phyloP scores from a whole-genome alignment of 225 moss, liverwort and hornwort species.

The Neckera pumila region DNA sequence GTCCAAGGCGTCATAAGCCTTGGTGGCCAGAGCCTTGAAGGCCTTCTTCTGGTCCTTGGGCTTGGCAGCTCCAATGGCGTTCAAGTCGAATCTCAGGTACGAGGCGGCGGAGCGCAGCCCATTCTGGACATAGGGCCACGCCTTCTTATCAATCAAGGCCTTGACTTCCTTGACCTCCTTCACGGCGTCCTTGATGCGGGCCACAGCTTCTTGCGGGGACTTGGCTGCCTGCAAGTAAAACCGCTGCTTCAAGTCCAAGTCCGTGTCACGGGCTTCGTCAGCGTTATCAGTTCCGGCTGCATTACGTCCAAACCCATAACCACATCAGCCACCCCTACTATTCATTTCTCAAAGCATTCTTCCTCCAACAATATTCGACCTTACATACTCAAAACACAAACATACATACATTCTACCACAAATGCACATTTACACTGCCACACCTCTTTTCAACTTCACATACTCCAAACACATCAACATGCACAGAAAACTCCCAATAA shows the following conservation, averaged over 20 bases:
- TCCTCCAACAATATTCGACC: neutral
- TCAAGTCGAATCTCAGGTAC: constrained; percentile 61
- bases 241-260: constrained; percentile 45
- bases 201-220: constrained; percentile 10
- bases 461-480: neutral
- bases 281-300: constrained; percentile 88
- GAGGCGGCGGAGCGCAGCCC: constrained; percentile 62
- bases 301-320: neutral
- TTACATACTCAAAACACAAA: neutral
- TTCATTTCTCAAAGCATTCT: neutral
- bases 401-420: neutral
- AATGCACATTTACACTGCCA: neutral
- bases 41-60: constrained; percentile 46
- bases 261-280: constrained; percentile 73
- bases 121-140: constrained; percentile 88
- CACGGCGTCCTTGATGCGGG: constrained; percentile 52
- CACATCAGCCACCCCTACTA: neutral
- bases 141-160: constrained; percentile 64
- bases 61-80: constrained; percentile 42
- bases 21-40: constrained; percentile 32
- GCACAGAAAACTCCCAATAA: too few species aligned
- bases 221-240: constrained; percentile 42
- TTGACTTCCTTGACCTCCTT: constrained; percentile 61
- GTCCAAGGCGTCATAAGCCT: constrained; percentile 40
- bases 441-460: neutral